Percentiles rank a stretch among this genome's conserved stretches.
These are phyloP conservation scores for Termitomyces sp. DNA, from an alignment of 768 basidiomycete species.

Conservation along the genomic window DNA sequence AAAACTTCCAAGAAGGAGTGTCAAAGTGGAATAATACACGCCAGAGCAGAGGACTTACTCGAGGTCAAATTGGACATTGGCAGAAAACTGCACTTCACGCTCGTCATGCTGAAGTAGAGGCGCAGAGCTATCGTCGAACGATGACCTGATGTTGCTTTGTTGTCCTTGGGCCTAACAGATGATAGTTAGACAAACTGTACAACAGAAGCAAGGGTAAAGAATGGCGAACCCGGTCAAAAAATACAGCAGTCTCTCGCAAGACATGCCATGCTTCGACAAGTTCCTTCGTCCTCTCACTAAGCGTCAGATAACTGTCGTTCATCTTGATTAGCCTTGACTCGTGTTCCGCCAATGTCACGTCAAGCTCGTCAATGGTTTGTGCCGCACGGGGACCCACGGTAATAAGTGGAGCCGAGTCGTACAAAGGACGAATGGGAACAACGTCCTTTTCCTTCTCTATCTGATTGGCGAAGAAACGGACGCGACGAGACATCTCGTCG, in stretches of 20 bases:
- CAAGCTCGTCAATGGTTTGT: constrained; percentile 91
- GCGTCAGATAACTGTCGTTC: constrained; percentile 88
- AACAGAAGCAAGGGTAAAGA: not conserved
- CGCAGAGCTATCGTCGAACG: constrained; percentile 87
- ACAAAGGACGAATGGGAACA: constrained; percentile 77
- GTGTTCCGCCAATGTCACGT: constrained; percentile 80
- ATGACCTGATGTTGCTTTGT: constrained; percentile 75
- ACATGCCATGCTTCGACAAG: constrained; percentile 93
- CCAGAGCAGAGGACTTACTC: constrained; percentile 50
- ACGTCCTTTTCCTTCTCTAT: constrained; percentile 83
- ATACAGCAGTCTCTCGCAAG: constrained; percentile 89
- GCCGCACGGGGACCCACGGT: constrained; percentile 90
- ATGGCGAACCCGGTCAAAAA: constrained; percentile 75
- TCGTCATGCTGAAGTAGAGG: constrained; percentile 92
- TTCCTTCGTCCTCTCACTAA: constrained; percentile 83
- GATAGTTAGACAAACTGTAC: constrained; percentile 6
- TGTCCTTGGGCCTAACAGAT: constrained; percentile 65
- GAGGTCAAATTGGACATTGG: constrained; percentile 70
- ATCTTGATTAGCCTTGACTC: constrained; percentile 81
- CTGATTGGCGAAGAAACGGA: constrained; percentile 84
- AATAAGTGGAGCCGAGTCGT: constrained; percentile 81
- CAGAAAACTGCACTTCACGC: constrained; percentile 57
- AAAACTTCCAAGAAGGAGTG: constrained; percentile 52
- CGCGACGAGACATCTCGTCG: constrained; percentile 94
- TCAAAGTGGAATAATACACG: not conserved